Evolutionary conservation across 176 grass and related monocot genomes (phyloP).

Genomic region (Typha latifolia): DNA sequence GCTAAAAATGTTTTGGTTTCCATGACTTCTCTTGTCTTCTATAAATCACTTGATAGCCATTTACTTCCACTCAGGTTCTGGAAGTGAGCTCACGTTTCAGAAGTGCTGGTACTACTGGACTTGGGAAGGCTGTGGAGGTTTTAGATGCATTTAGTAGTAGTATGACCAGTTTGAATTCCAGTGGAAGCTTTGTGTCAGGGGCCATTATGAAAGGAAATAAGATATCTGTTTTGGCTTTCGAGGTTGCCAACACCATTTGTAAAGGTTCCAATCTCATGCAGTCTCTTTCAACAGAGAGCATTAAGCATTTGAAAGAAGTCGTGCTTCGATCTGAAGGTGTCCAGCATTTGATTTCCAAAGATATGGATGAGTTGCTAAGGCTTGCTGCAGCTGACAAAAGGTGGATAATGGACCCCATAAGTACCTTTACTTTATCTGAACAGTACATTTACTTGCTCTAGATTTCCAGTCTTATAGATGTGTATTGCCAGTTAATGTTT

Average conservation of each 20-base stretch:
- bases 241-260: constrained; percentile 64
- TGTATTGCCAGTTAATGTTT: neutral
- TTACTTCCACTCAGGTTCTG: constrained; percentile 19
- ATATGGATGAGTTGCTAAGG: constrained; percentile 29
- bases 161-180: constrained; percentile 15
- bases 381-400: constrained; percentile 44
- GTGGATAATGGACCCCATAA: constrained; percentile 11
- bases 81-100: constrained; percentile 19
- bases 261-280: constrained; percentile 50
- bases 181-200: constrained; percentile 14
- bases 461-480: neutral
- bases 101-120: constrained; percentile 7
- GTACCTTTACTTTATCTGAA: neutral
- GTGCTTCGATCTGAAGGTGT: constrained; percentile 41
- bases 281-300: constrained; percentile 35
- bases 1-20: neutral
- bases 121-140: constrained; percentile 23
- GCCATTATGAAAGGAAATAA: constrained; percentile 20
- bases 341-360: constrained; percentile 36
- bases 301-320: constrained; percentile 31
- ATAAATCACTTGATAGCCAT: neutral
- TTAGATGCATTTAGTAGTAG: constrained; percentile 24
- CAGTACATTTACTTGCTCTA: neutral
- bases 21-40: neutral
- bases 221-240: constrained; percentile 46